Percentiles rank a stretch among this genome's conserved stretches.
These are phyloP conservation scores for Mycena olivaceomarginata DNA, from an alignment of 768 basidiomycete genomes.

Conservation along the genomic window DNA sequence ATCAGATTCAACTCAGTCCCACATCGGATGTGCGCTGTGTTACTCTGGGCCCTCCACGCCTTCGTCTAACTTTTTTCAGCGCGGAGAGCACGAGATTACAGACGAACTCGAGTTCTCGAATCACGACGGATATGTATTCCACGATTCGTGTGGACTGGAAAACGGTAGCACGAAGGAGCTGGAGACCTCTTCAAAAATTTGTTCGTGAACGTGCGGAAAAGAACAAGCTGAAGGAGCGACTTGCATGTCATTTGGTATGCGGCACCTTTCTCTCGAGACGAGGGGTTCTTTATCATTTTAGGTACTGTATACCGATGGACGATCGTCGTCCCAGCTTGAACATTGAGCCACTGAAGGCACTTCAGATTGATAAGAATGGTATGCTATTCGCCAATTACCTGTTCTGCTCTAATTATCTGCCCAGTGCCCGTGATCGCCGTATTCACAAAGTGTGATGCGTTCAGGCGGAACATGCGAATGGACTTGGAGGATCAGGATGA, in stretches of 20 bases:
- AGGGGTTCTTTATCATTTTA: too few species aligned
- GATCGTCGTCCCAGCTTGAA: slow-evolving; percentile 2
- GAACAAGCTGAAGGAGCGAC: neutral
- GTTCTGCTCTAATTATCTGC: too few species aligned
- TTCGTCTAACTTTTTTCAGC: slow-evolving; percentile 13
- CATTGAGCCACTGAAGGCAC: neutral
- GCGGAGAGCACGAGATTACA: slow-evolving; percentile 15
- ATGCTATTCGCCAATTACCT: too few species aligned
- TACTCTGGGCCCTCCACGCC: neutral
- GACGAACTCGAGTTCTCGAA: slow-evolving; percentile 19
- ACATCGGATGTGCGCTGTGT: slow-evolving; percentile 6
- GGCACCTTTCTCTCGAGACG: too few species aligned
- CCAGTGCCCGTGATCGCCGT: slow-evolving; percentile 5
- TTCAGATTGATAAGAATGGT: neutral
- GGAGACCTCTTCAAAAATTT: neutral
- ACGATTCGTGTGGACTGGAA: slow-evolving; percentile 6
- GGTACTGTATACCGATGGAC: slow-evolving; percentile 20
- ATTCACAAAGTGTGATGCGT: slow-evolving; percentile 13
- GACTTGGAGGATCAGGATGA: slow-evolving; percentile 1
- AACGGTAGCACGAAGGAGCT: slow-evolving; percentile 8
- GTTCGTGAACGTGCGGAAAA: neutral
- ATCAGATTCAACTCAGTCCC: slow-evolving; percentile 17
- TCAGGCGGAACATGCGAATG: neutral
- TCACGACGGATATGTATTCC: neutral
- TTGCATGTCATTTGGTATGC: slow-evolving; percentile 12